phyloP scores from a whole-genome alignment of 495 filamentous ascomycete species.

The Penicillium salamii region DNA sequence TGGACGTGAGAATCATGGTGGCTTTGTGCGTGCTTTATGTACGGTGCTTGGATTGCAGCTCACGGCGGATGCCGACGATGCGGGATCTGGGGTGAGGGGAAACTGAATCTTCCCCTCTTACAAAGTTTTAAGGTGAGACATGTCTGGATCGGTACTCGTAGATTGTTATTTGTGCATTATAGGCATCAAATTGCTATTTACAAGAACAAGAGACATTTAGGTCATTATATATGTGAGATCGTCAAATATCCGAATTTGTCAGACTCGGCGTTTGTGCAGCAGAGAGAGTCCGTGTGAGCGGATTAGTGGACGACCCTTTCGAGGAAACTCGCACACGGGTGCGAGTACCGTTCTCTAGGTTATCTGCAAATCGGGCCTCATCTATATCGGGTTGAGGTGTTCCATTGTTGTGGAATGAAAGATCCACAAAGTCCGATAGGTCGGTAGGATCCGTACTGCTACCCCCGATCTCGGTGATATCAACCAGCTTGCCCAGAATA shows the following conservation, averaged over 20 bases:
- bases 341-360: conserved; percentile 1
- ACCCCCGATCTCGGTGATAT: conserved; percentile 21
- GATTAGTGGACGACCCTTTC: conserved; percentile 16
- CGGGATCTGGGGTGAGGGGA: conserved; percentile 6
- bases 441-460: conserved; percentile 22
- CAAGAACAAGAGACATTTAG: too few relatives aligned
- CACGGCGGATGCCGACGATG: conserved; percentile 22
- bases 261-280: conserved; percentile 2
- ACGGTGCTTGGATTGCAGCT: not conserved
- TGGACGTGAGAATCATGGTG: not conserved
- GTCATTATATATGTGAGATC: conserved; percentile 8
- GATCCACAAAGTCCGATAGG: conserved; percentile 29
- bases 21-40: too few relatives aligned
- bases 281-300: conserved; percentile 5
- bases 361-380: conserved; percentile 8
- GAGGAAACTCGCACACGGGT: conserved; percentile 6
- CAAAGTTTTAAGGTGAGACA: not conserved
- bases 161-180: not conserved
- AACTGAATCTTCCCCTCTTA: conserved; percentile 5
- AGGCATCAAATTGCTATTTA: not conserved
- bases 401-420: conserved; percentile 15
- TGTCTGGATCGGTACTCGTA: not conserved
- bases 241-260: conserved; percentile 2
- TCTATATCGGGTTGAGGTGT: conserved; percentile 14
- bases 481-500: conserved; percentile 47